Evolutionary conservation across 306 rosid species (phyloP), one percentile per base, ranked within the genome.

Genomic region (Cicer judaicum): DNA sequence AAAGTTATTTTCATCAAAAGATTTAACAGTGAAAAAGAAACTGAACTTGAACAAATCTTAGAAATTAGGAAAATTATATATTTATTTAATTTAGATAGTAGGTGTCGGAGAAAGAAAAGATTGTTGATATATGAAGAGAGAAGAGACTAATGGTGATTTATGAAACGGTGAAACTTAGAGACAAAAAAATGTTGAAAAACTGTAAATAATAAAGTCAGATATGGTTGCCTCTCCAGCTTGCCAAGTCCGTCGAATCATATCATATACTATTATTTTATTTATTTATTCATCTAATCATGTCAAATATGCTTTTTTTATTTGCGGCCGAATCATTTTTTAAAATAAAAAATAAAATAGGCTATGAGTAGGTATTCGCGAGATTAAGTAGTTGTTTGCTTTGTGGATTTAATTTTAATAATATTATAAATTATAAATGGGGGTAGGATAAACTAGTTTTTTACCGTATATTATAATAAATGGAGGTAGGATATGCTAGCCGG

Each of bases 71-170:
- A 9, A 14, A 54, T 29, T 38, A 2, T 7, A 7, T 7, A 4
- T 5, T 43, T 4, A 12, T 47, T 14, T 59, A n/a, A 7, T 5
- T 4, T 16, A 43, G 68, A 48, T 59, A 7, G 29, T 43, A 68
- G 72, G 48, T 68, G 84, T 84, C 87, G 84, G 78, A 68, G 78
- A 74, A 5, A 39, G 75, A 62, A 1, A 7, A 21, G 24, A 4
- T 29, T 29, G 36, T 29, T 34, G 48, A 11, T 40, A 9, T 8
- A n/a, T 49, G n/a, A 56, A 5, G 29, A 10, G 41, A 41, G 8
- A 21, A 42, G 7, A 18, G 19, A 18, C 0, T 18, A 15, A 9
- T 75, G 7, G 10, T 65, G 4, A 19, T 18, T 38, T 2, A 6
- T 6, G 13, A 43, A 73, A 47, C 53, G 47, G 71, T 73, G 77